Evolutionary conservation across 257 asterid species (phyloP).

Genomic region (Nicotiana attenuata): DNA sequence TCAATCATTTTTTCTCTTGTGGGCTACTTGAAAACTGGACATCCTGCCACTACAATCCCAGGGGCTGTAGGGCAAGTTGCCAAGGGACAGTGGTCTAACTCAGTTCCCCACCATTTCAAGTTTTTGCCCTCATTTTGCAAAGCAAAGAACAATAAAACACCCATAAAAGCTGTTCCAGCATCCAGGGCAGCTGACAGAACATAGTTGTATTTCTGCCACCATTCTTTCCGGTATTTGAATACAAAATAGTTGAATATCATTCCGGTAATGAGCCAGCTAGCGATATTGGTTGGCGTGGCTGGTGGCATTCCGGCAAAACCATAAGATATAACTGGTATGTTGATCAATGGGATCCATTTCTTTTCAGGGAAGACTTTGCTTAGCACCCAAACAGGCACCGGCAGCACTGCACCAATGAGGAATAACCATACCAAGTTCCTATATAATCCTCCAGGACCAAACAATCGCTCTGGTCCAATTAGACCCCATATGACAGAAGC

Average conservation of each 20-base stretch:
- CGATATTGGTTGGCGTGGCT: conserved; percentile 90
- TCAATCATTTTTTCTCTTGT: neutral
- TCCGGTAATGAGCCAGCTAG: conserved; percentile 84
- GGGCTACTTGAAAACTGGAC: conserved; percentile 63
- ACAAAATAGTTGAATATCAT: conserved; percentile 75
- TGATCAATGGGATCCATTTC: conserved; percentile 86
- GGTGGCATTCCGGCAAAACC: conserved; percentile 99
- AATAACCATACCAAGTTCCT: conserved; percentile 83
- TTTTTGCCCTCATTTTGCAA: conserved; percentile 64
- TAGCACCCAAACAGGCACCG: conserved; percentile 77
- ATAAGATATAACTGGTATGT: conserved; percentile 77
- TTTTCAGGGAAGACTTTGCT: conserved; percentile 72
- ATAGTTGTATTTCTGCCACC: conserved; percentile 93
- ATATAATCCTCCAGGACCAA: conserved; percentile 72
- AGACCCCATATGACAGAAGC: conserved; percentile 92
- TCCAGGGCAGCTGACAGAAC: conserved; percentile 89
- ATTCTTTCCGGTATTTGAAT: conserved; percentile 62
- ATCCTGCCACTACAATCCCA: conserved; percentile 61
- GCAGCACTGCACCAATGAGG: conserved; percentile 79
- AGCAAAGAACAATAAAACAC: conserved; percentile 66
- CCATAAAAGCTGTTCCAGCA: conserved; percentile 98
- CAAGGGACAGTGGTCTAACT: conserved; percentile 81
- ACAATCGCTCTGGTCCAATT: conserved; percentile 71
- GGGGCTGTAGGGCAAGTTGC: conserved; percentile 93
- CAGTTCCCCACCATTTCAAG: conserved; percentile 88